Base-by-base conservation (phyloP, 140 eudicot genomes). In the Erigeron philadelphicus region DNA sequence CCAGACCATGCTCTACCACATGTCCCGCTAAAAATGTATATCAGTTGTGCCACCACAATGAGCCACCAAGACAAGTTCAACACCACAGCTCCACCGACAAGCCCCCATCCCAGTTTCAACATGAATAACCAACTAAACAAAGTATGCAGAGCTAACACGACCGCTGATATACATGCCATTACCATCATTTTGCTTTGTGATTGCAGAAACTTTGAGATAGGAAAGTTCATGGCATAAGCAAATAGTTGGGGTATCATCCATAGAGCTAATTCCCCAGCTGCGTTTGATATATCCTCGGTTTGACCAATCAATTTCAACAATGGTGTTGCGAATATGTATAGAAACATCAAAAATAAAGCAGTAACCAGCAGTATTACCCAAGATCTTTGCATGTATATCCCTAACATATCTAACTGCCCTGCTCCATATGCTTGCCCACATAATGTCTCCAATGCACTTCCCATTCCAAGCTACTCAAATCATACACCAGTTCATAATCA, bases 361-460 rank as follows among this genome's bases (percentile, higher is more conserved):
- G 64, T 59, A 31, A 59, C 64, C 0, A 59, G 11, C 5, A 59
- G 44, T 59, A 59, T 59, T 11, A 59, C 9, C 64, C 64, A 59
- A 8, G 62, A 56, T 56, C 62, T 56, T 47, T 86, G 92, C 84
- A 83, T 68, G 65, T 86, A 83, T 8, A 83, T 49, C 1, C 94
- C 94, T 4, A 86, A 46, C 94, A 83, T 81, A 8, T 79, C 70
- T 0, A 72, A 11, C 19, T 79, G 85, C 0, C 82, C 86, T 0
- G 94, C 94, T 5, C 93, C 94, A 12, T 58, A 86, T 8, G 94
- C 94, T 81, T 86, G 94, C 44, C 94, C 94, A 42, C 89, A 86
- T n/a, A 86, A 66, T 2, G 93, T 86, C 69, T 86, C 87, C 8
- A 83, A 53, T 16, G 94, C 94, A 25, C 94, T 83, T 1, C 89